Percentiles rank a stretch among this genome's conserved stretches.
These are phyloP conservation scores for Pseudozyma pruni DNA, from an alignment of 1,284 basidiomycete genomes.

Conservation along the genomic window DNA sequence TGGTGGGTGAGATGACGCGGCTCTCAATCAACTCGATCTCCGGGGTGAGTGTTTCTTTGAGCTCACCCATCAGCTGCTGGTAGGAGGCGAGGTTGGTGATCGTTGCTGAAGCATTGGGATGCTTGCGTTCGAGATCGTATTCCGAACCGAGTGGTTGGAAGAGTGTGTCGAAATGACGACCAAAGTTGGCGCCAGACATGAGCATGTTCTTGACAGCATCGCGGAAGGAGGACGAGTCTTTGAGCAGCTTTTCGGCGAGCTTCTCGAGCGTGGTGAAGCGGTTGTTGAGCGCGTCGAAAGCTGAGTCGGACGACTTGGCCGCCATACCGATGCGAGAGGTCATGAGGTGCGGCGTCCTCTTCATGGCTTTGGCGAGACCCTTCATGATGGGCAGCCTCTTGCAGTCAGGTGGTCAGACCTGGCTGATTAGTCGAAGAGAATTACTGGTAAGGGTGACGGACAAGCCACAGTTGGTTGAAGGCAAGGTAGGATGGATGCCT, in stretches of 20 bases:
- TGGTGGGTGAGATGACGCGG: constrained; percentile 83
- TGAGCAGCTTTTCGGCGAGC: constrained; percentile 86
- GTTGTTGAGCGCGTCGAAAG: constrained; percentile 63
- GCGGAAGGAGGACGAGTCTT: constrained; percentile 87
- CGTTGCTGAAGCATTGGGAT: constrained; percentile 82
- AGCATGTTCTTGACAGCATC: constrained; percentile 77
- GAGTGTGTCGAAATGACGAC: constrained; percentile 79
- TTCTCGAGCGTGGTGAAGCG: constrained; percentile 81
- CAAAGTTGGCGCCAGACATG: constrained; percentile 80
- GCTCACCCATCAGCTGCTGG: constrained; percentile 81
- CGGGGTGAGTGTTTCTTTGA: constrained; percentile 80
- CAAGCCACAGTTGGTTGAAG: background rate
- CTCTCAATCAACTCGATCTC: constrained; percentile 95
- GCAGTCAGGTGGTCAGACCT: background rate
- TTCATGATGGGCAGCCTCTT: constrained; percentile 57
- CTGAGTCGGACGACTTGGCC: constrained; percentile 62
- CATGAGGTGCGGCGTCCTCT: constrained; percentile 66
- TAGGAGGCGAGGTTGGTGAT: constrained; percentile 81
- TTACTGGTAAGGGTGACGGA: no score
- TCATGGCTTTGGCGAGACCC: constrained; percentile 59
- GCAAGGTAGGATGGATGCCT: no score
- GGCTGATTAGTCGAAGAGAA: background rate
- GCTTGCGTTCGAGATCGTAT: constrained; percentile 80
- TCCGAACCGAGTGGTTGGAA: constrained; percentile 72
- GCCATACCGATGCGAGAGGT: constrained; percentile 64